These are phyloP conservation scores for Phytophthora tubulina DNA, from an alignment of 352 stramenopile species.

Conservation along the genomic window DNA sequence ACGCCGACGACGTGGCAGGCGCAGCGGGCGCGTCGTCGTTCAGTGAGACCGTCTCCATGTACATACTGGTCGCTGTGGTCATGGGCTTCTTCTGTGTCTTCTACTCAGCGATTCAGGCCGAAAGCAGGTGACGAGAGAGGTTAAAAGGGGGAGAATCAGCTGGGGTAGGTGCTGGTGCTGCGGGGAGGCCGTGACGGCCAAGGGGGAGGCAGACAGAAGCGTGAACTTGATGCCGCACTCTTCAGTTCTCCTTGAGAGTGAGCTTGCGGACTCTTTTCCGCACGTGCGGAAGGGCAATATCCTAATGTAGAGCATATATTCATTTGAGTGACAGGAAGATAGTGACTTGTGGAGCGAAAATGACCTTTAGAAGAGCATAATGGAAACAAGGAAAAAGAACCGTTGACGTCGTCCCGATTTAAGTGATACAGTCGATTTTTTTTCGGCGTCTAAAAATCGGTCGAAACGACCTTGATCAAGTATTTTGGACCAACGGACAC, in stretches of 20 bases:
- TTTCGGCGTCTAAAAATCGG: constrained; percentile 10
- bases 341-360: constrained; percentile 1
- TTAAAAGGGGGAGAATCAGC: neutral
- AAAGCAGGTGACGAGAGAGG: neutral
- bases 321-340: constrained; percentile 18
- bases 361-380: constrained; percentile 6
- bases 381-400: constrained; percentile 20
- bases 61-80: constrained; percentile 44
- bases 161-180: constrained; percentile 1
- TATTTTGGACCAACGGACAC: constrained; percentile 21
- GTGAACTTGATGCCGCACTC: constrained; percentile 12
- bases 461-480: neutral
- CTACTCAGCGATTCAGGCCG: neutral
- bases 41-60: constrained; percentile 80
- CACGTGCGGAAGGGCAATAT: constrained; percentile 24
- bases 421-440: neutral
- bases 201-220: constrained; percentile 4
- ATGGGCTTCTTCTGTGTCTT: constrained; percentile 31
- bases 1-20: constrained; percentile 6
- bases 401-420: constrained; percentile 11
- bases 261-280: constrained; percentile 29
- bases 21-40: constrained; percentile 61
- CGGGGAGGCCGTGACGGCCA: neutral
- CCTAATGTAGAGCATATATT: constrained; percentile 14
- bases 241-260: constrained; percentile 29